Percentiles rank a stretch among this genome's conserved stretches.
Conservation (phyloP, 805 yeast species). For the Yarrowia yakushimensis region DNA sequence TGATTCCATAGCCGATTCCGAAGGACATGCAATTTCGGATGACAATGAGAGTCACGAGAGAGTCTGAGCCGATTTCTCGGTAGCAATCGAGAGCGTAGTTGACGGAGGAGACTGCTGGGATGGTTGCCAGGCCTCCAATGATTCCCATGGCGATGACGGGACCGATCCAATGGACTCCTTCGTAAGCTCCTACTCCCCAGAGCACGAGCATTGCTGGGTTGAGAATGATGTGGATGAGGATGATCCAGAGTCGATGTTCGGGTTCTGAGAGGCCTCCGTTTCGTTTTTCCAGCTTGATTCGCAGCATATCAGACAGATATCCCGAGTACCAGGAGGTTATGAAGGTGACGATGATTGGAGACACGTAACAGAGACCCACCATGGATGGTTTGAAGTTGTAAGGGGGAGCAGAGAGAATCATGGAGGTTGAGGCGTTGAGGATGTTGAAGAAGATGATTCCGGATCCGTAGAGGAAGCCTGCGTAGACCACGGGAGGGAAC, state of each 20-base stretch:
- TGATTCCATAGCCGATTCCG: constrained; percentile 50
- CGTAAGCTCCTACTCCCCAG: constrained; percentile 54
- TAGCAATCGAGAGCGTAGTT: constrained; percentile 49
- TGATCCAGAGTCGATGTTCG: constrained; percentile 51
- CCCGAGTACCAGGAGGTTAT: constrained; percentile 11
- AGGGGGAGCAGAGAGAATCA: constrained; percentile 18
- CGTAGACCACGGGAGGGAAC: constrained; percentile 24
- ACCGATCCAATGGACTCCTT: constrained; percentile 48
- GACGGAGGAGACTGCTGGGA: constrained; percentile 45
- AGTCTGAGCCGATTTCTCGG: constrained; percentile 44
- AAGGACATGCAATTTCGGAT: constrained; percentile 50
- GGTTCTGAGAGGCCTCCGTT: constrained; percentile 47
- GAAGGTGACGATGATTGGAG: constrained; percentile 11
- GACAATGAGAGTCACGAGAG: constrained; percentile 47
- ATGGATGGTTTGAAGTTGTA: constrained; percentile 24
- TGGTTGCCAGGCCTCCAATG: constrained; percentile 45
- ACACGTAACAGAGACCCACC: constrained; percentile 20
- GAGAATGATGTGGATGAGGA: constrained; percentile 42
- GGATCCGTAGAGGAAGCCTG: constrained; percentile 21
- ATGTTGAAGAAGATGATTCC: constrained; percentile 24
- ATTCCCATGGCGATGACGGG: constrained; percentile 47
- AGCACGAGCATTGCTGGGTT: constrained; percentile 48
- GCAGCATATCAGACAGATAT: constrained; percentile 1
- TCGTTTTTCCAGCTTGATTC: constrained; percentile 27
- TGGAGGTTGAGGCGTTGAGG: constrained; percentile 10